Percentiles rank a stretch among this genome's conserved stretches.
Conservation (phyloP, 805 yeast species). For the Zygoascus tannicola region DNA sequence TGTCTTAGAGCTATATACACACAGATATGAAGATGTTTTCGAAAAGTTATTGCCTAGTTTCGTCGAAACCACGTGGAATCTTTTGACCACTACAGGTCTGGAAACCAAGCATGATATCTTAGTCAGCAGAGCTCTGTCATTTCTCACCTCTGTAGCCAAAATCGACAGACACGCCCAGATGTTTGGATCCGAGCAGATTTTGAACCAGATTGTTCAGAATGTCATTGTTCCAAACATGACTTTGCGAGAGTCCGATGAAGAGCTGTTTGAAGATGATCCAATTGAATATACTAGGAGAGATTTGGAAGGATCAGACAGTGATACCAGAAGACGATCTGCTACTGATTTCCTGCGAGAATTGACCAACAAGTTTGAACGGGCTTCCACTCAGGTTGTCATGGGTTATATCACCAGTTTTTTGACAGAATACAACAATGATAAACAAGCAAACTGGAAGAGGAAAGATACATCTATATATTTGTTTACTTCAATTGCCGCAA, state of each 20-base stretch:
- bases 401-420: conserved; percentile 61
- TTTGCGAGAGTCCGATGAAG: conserved; percentile 81
- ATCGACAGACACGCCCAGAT: conserved; percentile 54
- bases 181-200: conserved; percentile 50
- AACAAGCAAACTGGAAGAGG: conserved; percentile 58
- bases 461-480: conserved; percentile 82
- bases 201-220: conserved; percentile 70
- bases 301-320: conserved; percentile 89
- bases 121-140: conserved; percentile 70
- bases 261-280: conserved; percentile 94
- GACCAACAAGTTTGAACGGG: conserved; percentile 64
- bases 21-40: conserved; percentile 87
- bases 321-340: conserved; percentile 86
- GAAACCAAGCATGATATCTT: conserved; percentile 77
- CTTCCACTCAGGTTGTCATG: conserved; percentile 68
- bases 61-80: conserved; percentile 73
- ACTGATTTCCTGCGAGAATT: conserved; percentile 84
- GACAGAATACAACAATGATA: conserved; percentile 36
- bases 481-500: conserved; percentile 83
- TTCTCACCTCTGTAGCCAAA: conserved; percentile 72
- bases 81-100: conserved; percentile 54
- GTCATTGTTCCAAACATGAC: conserved; percentile 83
- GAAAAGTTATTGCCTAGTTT: conserved; percentile 68
- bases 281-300: conserved; percentile 87
- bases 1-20: conserved; percentile 72